Percentiles rank a stretch among this genome's conserved stretches.
These are phyloP conservation scores for Acorus gramineus DNA, from an alignment of 106 monocot genomes.

Conservation along the genomic window DNA sequence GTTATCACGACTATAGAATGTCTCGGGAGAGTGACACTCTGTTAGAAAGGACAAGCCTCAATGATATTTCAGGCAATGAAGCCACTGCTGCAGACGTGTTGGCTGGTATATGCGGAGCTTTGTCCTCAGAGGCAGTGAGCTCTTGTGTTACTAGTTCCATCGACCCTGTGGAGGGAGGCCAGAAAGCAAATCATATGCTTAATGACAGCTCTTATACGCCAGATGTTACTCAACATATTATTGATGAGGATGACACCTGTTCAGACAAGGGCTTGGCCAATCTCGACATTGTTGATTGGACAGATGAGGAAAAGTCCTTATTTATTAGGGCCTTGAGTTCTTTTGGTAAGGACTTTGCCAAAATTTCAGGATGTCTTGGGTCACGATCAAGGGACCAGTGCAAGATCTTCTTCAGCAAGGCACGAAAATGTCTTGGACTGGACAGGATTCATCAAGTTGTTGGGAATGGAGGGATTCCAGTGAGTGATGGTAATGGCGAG, in stretches of 20 bases:
- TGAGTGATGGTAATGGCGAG: conserved; percentile 44
- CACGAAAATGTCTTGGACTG: conserved; percentile 65
- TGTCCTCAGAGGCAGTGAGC: conserved; percentile 65
- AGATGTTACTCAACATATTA: conserved; percentile 20
- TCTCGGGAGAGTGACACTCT: conserved; percentile 7
- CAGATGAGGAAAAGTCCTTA: conserved; percentile 65
- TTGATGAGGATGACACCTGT: conserved; percentile 46
- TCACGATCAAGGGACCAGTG: conserved; percentile 80
- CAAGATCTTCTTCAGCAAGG: conserved; percentile 88
- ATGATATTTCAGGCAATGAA: conserved; percentile 24
- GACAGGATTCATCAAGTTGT: conserved; percentile 36
- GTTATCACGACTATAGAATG: conserved; percentile 9
- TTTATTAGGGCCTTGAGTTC: conserved; percentile 52
- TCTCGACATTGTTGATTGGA: conserved; percentile 60
- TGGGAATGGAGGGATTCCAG: conserved; percentile 15
- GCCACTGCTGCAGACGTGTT: conserved; percentile 34
- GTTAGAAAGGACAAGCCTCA: conserved; percentile 12
- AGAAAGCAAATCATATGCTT: conserved; percentile 1
- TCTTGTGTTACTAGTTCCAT: conserved; percentile 49
- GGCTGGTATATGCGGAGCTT: conserved; percentile 37
- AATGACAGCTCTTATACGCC: conserved; percentile 12
- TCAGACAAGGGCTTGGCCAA: conserved; percentile 62
- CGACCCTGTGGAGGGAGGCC: conserved; percentile 17
- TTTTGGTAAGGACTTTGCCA: conserved; percentile 69
- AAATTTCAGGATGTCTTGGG: conserved; percentile 45